phyloP scores from a whole-genome alignment of 495 filamentous ascomycete genomes.

The Chaetomium fimeti region DNA sequence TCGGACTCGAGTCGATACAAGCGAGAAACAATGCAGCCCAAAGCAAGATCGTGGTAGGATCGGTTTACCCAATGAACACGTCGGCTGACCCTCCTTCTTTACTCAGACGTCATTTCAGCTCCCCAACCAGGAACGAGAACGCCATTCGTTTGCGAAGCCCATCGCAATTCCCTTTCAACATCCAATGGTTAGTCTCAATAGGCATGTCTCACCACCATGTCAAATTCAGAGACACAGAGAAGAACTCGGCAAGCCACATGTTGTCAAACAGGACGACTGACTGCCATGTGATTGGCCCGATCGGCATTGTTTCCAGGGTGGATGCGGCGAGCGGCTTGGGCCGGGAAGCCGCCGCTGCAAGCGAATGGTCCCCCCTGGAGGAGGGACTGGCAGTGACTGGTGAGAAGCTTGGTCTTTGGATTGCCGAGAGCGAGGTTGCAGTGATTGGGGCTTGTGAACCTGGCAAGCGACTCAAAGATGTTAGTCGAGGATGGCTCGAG shows the following conservation, averaged over 20 bases:
- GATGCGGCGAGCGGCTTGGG: slow-evolving; percentile 3
- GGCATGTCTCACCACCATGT: background rate
- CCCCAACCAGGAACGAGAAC: background rate
- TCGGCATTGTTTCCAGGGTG: background rate
- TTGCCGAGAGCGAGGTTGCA: slow-evolving; percentile 2
- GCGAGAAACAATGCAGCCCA: background rate
- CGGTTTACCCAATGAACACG: slow-evolving; percentile 4
- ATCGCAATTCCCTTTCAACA: too few species aligned
- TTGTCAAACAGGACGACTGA: background rate
- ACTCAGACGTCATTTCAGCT: slow-evolving; percentile 8
- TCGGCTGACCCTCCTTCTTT: slow-evolving; percentile 12
- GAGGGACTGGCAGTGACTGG: background rate
- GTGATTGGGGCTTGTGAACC: background rate
- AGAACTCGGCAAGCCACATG: background rate
- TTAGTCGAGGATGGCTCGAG: background rate
- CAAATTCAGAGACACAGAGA: background rate
- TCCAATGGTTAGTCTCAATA: background rate
- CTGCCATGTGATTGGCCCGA: slow-evolving; percentile 5
- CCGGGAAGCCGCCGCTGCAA: background rate
- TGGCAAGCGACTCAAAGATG: background rate
- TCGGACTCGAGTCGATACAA: background rate
- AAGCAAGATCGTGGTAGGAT: slow-evolving; percentile 3
- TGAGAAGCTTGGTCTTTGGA: slow-evolving; percentile 12
- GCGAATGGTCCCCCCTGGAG: background rate
- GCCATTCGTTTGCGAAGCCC: background rate